Evolutionary conservation across 2,329 filamentous ascomycete species (phyloP), one percentile per base, ranked within the genome.

Genomic region (Phaeomoniella chlamydospora): DNA sequence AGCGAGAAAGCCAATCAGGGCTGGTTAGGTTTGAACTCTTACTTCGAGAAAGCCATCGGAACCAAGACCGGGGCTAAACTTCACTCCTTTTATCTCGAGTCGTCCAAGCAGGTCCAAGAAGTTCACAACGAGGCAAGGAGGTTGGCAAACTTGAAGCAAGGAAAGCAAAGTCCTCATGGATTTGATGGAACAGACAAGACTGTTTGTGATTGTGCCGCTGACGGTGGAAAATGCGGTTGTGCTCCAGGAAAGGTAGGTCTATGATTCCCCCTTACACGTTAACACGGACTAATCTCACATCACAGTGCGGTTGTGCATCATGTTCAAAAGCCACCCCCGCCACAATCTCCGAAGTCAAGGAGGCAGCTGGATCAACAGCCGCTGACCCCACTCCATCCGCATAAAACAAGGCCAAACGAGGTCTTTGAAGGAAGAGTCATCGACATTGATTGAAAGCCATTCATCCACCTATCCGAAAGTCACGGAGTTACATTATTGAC

Each of bases 41-140:
- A 96, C 72, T 96, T 94, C 54, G 88, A 96, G 64, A 92, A 92
- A 71, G 88, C 88, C 2, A 67, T 78, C 39, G 79, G 71, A 55
- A 92, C 86, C 0, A 85, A 86, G 6, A 93, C 86, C 1, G 90
- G 90, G 48, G 76, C 87, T 67, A 85, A 80, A 62, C 64, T 98
- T 41, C 80, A 83, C 47, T 68, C 78, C 43, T 98, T 98, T 64
- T 98, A 98, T 63, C 71, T 77, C 5, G 69, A 84, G 47, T 74
- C 82, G 43, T 77, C 80, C 56, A 85, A 85, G 64, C 87, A 96
- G 62, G 86, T 94, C 18, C 70, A 85, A 49, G 90, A 98, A 55
- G 90, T 98, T 33, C 90, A 98, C 62, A 72, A 70, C 43, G 90
- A 98, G 69, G 90, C 90, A 18, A 72, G 80, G 43, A 77, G 90